Evolutionary conservation across 768 basidiomycete genomes (phyloP).

Genomic region (Kwoniella sp.): DNA sequence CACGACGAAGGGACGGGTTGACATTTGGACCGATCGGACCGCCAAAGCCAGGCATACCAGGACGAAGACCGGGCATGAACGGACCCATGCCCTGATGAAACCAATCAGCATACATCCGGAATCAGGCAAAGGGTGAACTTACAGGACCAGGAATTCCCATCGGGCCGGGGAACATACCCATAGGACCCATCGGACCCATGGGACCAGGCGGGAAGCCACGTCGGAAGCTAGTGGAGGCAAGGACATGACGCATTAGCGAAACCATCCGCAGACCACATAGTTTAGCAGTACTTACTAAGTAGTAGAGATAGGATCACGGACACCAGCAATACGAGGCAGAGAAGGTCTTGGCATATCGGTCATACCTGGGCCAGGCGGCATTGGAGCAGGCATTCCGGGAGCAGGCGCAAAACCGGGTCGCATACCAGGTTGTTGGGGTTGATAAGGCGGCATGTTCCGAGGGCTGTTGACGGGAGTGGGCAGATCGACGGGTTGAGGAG

Average conservation of each 20-base stretch:
- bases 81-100: conserved; percentile 56
- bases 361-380: conserved; percentile 36
- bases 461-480: conserved; percentile 47
- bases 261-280: too few relatives aligned
- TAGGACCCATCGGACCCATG: conserved; percentile 45
- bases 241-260: too few relatives aligned
- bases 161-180: conserved; percentile 52
- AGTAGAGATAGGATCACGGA: conserved; percentile 55
- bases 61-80: conserved; percentile 52
- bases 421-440: conserved; percentile 21
- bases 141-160: conserved; percentile 52
- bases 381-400: conserved; percentile 32
- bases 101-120: too few relatives aligned
- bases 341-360: conserved; percentile 52
- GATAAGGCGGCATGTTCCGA: conserved; percentile 21
- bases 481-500: conserved; percentile 48
- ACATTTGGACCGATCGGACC: conserved; percentile 56
- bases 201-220: conserved; percentile 53
- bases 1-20: conserved; percentile 48
- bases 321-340: conserved; percentile 50
- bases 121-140: conserved; percentile 19
- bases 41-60: conserved; percentile 52
- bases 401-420: conserved; percentile 31
- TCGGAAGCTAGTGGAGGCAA: conserved; percentile 34
- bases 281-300: conserved; percentile 52